These are phyloP conservation scores for Pyrus hybrid DNA, from an alignment of 331 rosid species.

Conservation along the genomic window DNA sequence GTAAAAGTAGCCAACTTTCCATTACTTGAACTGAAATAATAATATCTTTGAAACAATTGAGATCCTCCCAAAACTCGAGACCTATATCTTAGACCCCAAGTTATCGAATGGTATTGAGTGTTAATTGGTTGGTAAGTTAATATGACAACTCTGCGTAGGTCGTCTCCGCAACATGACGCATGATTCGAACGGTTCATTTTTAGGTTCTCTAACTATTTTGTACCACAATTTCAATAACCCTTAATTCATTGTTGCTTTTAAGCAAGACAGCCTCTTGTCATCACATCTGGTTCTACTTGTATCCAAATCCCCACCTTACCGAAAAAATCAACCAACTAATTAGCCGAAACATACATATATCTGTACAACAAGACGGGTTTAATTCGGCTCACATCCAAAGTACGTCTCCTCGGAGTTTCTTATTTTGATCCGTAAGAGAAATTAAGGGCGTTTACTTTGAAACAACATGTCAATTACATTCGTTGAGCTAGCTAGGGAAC, in stretches of 20 bases:
- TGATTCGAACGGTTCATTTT: no score
- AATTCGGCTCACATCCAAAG: no score
- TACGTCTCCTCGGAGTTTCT: background rate
- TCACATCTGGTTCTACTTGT: no score
- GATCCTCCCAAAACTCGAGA: background rate
- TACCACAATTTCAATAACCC: no score
- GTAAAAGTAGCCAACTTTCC: background rate
- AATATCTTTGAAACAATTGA: background rate
- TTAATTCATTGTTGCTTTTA: no score
- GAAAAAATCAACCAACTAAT: no score
- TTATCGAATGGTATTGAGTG: background rate
- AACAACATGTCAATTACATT: background rate
- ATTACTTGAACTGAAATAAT: background rate
- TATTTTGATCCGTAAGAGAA: background rate
- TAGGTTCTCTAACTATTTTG: no score
- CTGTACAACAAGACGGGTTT: no score
- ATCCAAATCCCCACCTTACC: no score
- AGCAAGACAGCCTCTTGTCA: no score
- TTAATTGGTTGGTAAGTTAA: background rate
- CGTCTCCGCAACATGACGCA: background rate
- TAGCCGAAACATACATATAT: no score
- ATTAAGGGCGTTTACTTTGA: background rate
- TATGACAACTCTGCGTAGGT: background rate
- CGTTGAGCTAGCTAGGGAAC: background rate
- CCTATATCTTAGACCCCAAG: background rate